A percentile compares a stretch with the other conserved stretches of the same genome.
phyloP scores from a whole-genome alignment of 306 rosid genomes.

The Cyamopsis tetragonoloba region DNA sequence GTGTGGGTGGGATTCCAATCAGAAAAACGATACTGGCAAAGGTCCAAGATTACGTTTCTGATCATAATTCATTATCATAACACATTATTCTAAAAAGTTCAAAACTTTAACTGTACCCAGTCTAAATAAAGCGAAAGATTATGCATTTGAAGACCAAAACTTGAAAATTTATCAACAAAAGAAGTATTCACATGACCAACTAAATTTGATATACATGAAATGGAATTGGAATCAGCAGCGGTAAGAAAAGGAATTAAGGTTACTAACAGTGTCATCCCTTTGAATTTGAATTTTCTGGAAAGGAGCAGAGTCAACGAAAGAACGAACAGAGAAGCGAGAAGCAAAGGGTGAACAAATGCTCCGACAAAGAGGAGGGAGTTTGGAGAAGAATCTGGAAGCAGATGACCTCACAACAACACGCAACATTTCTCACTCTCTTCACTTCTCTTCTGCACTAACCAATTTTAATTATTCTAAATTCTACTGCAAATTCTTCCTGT shows the following conservation, averaged over 20 bases:
- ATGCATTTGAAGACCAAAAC: neutral
- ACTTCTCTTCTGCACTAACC: neutral
- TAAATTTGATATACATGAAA: neutral
- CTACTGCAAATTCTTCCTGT: no score
- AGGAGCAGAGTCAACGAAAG: constrained; percentile 71
- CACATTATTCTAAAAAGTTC: neutral
- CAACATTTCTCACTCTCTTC: constrained; percentile 27
- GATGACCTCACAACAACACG: constrained; percentile 24
- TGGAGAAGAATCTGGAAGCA: constrained; percentile 31
- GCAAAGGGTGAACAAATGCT: constrained; percentile 26
- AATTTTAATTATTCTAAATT: neutral
- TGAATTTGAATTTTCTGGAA: constrained; percentile 81
- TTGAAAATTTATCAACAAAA: neutral
- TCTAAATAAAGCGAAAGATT: neutral
- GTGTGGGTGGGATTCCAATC: neutral
- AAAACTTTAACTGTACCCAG: neutral
- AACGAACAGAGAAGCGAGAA: constrained; percentile 58
- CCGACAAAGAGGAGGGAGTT: constrained; percentile 26
- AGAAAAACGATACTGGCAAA: neutral
- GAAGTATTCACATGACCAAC: neutral
- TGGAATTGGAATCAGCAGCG: neutral
- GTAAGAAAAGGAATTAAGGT: neutral
- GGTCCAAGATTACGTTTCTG: neutral
- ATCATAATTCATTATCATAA: neutral
- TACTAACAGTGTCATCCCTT: constrained; percentile 67